These are phyloP conservation scores for Trifolium subterraneum DNA, from an alignment of 306 rosid species.

Conservation along the genomic window DNA sequence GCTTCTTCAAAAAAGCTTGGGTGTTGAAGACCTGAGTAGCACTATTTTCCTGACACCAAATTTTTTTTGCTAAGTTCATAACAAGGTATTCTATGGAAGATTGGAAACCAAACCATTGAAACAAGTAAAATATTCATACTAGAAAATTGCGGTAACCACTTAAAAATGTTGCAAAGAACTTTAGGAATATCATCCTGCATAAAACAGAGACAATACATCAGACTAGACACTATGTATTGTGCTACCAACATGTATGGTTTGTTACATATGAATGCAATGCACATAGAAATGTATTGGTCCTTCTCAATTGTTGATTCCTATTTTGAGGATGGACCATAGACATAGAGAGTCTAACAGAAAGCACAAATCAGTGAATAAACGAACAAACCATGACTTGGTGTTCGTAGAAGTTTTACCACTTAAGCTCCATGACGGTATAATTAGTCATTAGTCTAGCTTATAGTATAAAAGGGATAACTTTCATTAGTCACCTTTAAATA, in stretches of 20 bases:
- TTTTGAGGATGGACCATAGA: slow-evolving; percentile 30
- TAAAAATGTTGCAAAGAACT: slow-evolving; percentile 91
- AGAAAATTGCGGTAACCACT: slow-evolving; percentile 97
- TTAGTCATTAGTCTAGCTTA: background rate
- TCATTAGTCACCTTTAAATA: background rate
- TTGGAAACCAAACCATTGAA: slow-evolving; percentile 35
- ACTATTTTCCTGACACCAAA: slow-evolving; percentile 72
- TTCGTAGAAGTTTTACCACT: slow-evolving; percentile 7
- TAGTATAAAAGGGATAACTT: slow-evolving; percentile 4
- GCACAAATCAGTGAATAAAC: slow-evolving; percentile 32
- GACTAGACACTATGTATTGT: slow-evolving; percentile 24
- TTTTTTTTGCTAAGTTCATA: slow-evolving; percentile 49
- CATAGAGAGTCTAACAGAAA: slow-evolving; percentile 50
- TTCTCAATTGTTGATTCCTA: slow-evolving; percentile 30
- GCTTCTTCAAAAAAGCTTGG: slow-evolving; percentile 92
- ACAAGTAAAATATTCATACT: slow-evolving; percentile 59
- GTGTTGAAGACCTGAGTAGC: slow-evolving; percentile 77
- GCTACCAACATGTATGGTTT: slow-evolving; percentile 28
- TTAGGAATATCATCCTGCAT: slow-evolving; percentile 91
- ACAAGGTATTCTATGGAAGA: slow-evolving; percentile 17
- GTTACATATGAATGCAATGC: slow-evolving; percentile 21
- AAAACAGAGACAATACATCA: slow-evolving; percentile 39
- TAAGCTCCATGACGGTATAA: slow-evolving; percentile 2
- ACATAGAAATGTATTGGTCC: slow-evolving; percentile 19
- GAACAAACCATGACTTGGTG: slow-evolving; percentile 2